Conservation (phyloP, 768 basidiomycete genomes). For the Pulveroboletus frians region DNA sequence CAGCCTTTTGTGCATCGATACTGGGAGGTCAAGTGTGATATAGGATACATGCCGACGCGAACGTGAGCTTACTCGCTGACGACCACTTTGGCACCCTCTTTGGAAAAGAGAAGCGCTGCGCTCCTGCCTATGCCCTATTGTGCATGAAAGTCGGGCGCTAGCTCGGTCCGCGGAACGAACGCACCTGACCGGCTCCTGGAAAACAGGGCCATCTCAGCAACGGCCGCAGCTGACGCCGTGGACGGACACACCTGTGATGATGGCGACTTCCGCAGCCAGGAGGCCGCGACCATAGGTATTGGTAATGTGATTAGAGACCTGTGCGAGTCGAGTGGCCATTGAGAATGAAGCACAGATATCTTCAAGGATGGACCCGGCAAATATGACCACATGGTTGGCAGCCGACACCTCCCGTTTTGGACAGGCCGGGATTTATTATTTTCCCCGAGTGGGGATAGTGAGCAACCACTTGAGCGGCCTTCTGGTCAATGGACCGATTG, state of each 20-base stretch:
- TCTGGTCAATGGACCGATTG: too few species aligned
- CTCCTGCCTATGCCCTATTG: constrained; percentile 72
- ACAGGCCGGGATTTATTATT: too few species aligned
- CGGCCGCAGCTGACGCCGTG: background rate
- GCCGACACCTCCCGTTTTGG: too few species aligned
- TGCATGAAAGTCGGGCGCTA: background rate
- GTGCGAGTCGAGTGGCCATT: constrained; percentile 58
- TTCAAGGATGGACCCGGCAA: too few species aligned
- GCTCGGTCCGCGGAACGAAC: background rate
- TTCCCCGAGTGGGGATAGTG: too few species aligned
- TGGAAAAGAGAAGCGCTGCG: constrained; percentile 70
- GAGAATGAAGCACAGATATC: background rate
- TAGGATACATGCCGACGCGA: background rate
- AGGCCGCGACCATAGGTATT: constrained; percentile 51
- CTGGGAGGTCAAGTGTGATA: constrained; percentile 33
- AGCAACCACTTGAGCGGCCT: too few species aligned
- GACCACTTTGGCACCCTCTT: constrained; percentile 83
- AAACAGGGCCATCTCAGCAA: background rate
- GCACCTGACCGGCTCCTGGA: constrained; percentile 71
- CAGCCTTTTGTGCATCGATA: constrained; percentile 67
- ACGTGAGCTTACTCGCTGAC: constrained; percentile 62
- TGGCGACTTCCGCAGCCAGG: constrained; percentile 72
- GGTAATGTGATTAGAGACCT: constrained; percentile 66
- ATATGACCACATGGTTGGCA: too few species aligned
- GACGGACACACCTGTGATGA: constrained; percentile 65